Conservation (phyloP, 192 early-diverging fungal genomes). For the Coemansia sp. region DNA sequence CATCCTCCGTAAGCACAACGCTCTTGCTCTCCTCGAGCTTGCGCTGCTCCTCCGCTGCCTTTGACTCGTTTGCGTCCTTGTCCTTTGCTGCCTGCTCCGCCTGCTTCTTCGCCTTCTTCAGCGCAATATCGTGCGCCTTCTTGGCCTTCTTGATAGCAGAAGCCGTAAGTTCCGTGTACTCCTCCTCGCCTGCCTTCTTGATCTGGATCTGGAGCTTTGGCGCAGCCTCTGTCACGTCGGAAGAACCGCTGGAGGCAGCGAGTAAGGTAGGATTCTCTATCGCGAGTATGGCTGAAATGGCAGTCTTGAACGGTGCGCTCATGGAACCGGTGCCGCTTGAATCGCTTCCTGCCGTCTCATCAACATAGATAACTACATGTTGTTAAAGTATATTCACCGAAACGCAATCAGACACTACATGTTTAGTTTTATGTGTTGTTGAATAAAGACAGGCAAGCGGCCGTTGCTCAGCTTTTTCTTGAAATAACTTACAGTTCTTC, state of each 20-base stretch:
- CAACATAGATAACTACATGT: slow-evolving; percentile 58
- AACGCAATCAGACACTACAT: no score
- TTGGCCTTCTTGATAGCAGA: slow-evolving; percentile 92
- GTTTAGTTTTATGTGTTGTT: background rate
- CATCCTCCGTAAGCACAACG: slow-evolving; percentile 74
- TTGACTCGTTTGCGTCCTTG: slow-evolving; percentile 57
- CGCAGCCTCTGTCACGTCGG: no score
- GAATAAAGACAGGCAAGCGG: no score
- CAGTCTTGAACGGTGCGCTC: slow-evolving; percentile 75
- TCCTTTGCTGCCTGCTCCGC: slow-evolving; percentile 70
- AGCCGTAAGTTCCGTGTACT: slow-evolving; percentile 75
- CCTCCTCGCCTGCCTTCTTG: slow-evolving; percentile 71
- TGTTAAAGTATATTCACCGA: no score
- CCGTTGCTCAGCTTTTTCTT: background rate
- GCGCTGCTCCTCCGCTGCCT: slow-evolving; percentile 70
- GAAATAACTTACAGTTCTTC: slow-evolving; percentile 28
- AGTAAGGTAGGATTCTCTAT: no score
- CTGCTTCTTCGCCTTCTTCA: slow-evolving; percentile 79
- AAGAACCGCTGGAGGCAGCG: no score
- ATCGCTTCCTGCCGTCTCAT: slow-evolving; percentile 83
- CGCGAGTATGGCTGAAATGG: slow-evolving; percentile 68
- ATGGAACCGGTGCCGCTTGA: slow-evolving; percentile 74
- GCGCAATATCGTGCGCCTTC: slow-evolving; percentile 63
- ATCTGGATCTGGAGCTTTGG: slow-evolving; percentile 61
- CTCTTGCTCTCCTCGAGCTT: slow-evolving; percentile 82